These are phyloP conservation scores for Eragrostis curvula DNA, from an alignment of 176 grass and related monocot species.

Conservation along the genomic window DNA sequence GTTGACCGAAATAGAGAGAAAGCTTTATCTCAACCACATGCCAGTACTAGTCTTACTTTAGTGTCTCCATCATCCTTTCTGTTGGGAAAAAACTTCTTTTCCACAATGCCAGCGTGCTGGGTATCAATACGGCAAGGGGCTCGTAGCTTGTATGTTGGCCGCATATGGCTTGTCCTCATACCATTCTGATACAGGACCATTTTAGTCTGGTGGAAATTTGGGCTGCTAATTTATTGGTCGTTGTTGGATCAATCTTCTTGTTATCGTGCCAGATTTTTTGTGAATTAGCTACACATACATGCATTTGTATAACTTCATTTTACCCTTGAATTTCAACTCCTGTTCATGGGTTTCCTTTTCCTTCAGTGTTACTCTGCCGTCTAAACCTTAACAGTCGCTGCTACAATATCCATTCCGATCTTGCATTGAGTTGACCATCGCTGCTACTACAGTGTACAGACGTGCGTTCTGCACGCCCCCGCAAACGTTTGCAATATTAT, in stretches of 20 bases:
- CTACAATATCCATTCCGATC: conserved; percentile 1
- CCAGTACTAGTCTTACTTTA: conserved; percentile 29
- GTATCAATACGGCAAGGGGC: conserved; percentile 46
- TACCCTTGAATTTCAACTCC: conserved; percentile 13
- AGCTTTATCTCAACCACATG: conserved; percentile 43
- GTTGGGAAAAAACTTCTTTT: conserved; percentile 39
- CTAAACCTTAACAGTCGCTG: not conserved
- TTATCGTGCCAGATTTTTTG: not conserved
- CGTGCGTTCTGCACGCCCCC: conserved; percentile 38
- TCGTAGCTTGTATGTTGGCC: conserved; percentile 32
- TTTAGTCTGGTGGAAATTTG: conserved; percentile 39
- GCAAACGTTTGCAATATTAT: conserved; percentile 25
- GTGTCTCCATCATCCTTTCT: conserved; percentile 37
- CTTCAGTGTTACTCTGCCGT: conserved; percentile 14
- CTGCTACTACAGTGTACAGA: not conserved
- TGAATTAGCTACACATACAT: conserved; percentile 10
- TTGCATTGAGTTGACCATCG: conserved; percentile 44
- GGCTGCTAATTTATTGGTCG: conserved; percentile 19
- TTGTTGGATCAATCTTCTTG: conserved; percentile 23
- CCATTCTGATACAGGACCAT: conserved; percentile 32
- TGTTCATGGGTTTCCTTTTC: conserved; percentile 5
- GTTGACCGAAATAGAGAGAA: conserved; percentile 49
- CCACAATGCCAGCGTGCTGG: conserved; percentile 35
- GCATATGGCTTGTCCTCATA: conserved; percentile 18
- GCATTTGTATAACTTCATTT: not conserved